These are phyloP conservation scores for Chenopodium formosanum DNA, from an alignment of 148 eudicot species.

Conservation along the genomic window DNA sequence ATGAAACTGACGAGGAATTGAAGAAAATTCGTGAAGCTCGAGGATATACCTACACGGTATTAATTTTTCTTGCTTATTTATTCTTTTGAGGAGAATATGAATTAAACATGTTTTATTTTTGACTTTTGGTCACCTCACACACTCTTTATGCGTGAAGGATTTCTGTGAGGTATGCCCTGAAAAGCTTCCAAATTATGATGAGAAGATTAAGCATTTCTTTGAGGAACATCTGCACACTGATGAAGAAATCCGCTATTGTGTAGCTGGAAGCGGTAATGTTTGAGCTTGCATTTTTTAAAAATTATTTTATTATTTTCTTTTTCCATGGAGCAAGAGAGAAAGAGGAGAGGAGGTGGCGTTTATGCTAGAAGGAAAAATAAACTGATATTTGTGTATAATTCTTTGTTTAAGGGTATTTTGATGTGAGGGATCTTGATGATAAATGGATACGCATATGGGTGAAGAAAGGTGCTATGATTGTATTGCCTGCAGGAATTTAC, in stretches of 20 bases:
- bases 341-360: neutral
- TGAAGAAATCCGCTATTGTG: conserved; percentile 95
- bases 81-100: neutral
- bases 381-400: conserved; percentile 12
- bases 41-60: conserved; percentile 86
- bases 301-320: neutral
- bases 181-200: conserved; percentile 84
- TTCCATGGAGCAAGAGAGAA: neutral
- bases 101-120: neutral
- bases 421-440: conserved; percentile 83
- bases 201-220: conserved; percentile 78
- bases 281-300: neutral
- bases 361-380: neutral
- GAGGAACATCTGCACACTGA: conserved; percentile 98
- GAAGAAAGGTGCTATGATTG: conserved; percentile 95
- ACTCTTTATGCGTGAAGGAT: conserved; percentile 45
- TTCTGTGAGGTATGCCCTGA: conserved; percentile 85
- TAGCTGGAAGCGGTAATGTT: conserved; percentile 84
- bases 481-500: conserved; percentile 95
- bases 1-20: conserved; percentile 87
- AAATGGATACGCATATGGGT: conserved; percentile 93
- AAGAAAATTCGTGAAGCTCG: conserved; percentile 79
- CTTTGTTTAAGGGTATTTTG: conserved; percentile 74
- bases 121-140: neutral
- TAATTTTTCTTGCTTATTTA: neutral